These are phyloP conservation scores for Podaxis sp. DNA, from an alignment of 768 basidiomycete species.

Conservation along the genomic window DNA sequence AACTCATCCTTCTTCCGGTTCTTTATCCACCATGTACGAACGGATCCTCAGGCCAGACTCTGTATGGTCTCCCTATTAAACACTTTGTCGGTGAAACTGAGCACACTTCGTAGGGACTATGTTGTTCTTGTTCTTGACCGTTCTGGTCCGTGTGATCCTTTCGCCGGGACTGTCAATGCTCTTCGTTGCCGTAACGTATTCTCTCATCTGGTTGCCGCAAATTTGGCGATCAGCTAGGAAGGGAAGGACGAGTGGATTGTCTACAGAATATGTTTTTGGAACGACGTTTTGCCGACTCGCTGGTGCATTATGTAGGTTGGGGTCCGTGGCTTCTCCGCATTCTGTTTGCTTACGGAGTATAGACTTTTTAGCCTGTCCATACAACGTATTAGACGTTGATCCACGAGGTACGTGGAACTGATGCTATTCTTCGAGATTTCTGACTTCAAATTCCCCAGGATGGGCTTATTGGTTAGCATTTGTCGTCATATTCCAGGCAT, in stretches of 20 bases:
- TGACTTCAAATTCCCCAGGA: constrained; percentile 34
- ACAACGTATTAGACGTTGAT: constrained; percentile 83
- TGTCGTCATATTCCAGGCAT: constrained; percentile 63
- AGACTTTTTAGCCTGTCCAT: constrained; percentile 85
- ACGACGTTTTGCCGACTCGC: constrained; percentile 72
- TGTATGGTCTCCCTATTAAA: constrained; percentile 44
- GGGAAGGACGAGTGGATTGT: constrained; percentile 68
- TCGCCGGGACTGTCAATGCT: constrained; percentile 64
- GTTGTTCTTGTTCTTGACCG: constrained; percentile 65
- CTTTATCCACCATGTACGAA: constrained; percentile 56
- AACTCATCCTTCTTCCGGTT: constrained; percentile 46
- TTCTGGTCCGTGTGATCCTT: constrained; percentile 74
- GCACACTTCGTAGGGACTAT: constrained; percentile 52
- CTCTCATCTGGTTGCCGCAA: constrained; percentile 83
- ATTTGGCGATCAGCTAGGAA: constrained; percentile 75
- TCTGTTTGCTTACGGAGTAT: constrained; percentile 6
- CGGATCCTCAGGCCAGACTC: constrained; percentile 70
- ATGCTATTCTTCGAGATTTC: not conserved
- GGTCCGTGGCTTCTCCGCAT: not conserved
- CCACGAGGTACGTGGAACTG: constrained; percentile 55
- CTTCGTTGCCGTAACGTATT: constrained; percentile 70
- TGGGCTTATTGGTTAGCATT: constrained; percentile 65
- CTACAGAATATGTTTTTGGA: constrained; percentile 72
- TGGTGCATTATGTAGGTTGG: constrained; percentile 71
- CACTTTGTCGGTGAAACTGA: constrained; percentile 12